These are phyloP conservation scores for Penicillium sp. DNA, from an alignment of 2,329 filamentous ascomycete genomes.

Conservation along the genomic window DNA sequence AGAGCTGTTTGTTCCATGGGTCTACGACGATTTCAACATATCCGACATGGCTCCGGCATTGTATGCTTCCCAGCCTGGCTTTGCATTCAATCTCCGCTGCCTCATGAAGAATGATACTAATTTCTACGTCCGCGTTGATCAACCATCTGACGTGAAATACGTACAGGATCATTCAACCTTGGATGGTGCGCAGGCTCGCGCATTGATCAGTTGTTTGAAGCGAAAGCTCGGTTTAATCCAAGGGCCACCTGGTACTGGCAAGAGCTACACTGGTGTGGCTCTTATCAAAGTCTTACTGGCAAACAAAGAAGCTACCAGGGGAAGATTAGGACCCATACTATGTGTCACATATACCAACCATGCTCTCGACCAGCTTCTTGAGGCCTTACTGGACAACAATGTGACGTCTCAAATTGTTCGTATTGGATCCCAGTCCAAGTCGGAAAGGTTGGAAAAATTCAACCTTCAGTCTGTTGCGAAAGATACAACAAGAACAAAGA, in stretches of 20 bases:
- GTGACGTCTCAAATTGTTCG: conserved; percentile 52
- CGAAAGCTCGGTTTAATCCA: conserved; percentile 23
- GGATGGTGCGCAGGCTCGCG: conserved; percentile 20
- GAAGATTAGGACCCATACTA: conserved; percentile 45
- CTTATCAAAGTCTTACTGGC: conserved; percentile 30
- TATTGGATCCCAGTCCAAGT: conserved; percentile 59
- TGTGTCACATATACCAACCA: conserved; percentile 53
- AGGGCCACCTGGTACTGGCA: conserved; percentile 30
- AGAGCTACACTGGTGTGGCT: conserved; percentile 26
- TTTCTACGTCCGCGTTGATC: conserved; percentile 13
- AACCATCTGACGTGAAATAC: conserved; percentile 14
- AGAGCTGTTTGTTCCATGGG: conserved; percentile 37
- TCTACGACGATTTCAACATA: conserved; percentile 8
- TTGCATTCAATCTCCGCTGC: conserved; percentile 43
- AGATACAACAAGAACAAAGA: conserved; percentile 35
- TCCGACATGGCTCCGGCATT: conserved; percentile 45
- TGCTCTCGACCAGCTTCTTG: conserved; percentile 57
- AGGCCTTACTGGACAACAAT: conserved; percentile 50
- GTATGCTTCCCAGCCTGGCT: conserved; percentile 50
- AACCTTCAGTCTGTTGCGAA: conserved; percentile 45
- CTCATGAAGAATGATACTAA: conserved; percentile 24
- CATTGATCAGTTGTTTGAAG: conserved; percentile 17
- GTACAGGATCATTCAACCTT: conserved; percentile 16
- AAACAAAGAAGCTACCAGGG: conserved; percentile 18
- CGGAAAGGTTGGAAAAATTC: conserved; percentile 48